Conservation (phyloP, 495 filamentous ascomycete genomes). For the Lentithecium fluviatile region DNA sequence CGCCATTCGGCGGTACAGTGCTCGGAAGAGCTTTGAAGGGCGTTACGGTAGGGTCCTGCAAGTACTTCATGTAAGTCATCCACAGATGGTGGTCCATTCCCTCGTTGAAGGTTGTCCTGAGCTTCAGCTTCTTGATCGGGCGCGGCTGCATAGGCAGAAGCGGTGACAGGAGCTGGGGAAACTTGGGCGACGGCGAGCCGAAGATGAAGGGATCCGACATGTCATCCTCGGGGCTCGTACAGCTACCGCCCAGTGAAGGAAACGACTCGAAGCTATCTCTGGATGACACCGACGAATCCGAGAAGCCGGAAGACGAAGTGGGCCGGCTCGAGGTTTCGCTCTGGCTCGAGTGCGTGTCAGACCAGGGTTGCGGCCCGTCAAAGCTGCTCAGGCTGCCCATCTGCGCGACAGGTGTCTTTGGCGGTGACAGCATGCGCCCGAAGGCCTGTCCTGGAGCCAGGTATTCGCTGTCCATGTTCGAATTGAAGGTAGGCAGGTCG, state of each 20-base stretch:
- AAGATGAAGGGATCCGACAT: conserved; percentile 55
- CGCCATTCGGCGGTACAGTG: conserved; percentile 80
- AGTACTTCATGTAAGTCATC: conserved; percentile 82
- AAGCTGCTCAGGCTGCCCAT: conserved; percentile 31
- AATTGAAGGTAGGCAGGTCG: conserved; percentile 26
- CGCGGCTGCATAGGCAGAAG: conserved; percentile 22
- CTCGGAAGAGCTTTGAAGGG: conserved; percentile 90
- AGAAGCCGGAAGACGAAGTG: conserved; percentile 59
- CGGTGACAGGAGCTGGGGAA: conserved; percentile 33
- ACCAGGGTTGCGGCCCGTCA: conserved; percentile 34
- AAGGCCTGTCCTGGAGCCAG: conserved; percentile 52
- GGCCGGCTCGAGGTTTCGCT: conserved; percentile 52
- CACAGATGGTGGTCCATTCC: conserved; percentile 93
- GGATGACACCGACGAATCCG: conserved; percentile 70
- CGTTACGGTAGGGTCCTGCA: conserved; percentile 89
- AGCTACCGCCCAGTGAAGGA: conserved; percentile 64
- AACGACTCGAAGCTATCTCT: conserved; percentile 64
- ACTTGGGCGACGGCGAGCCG: conserved; percentile 47
- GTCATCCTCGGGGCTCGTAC: conserved; percentile 67
- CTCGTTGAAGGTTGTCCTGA: conserved; percentile 63
- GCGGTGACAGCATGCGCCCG: conserved; percentile 51
- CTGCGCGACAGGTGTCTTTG: conserved; percentile 64
- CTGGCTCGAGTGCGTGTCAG: conserved; percentile 19
- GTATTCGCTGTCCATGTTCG: conserved; percentile 41
- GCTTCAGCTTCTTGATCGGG: conserved; percentile 34